Evolutionary conservation across 345 rosid species (phyloP), one percentile per base, ranked within the genome.

Genomic region (Erucastrum elatum): DNA sequence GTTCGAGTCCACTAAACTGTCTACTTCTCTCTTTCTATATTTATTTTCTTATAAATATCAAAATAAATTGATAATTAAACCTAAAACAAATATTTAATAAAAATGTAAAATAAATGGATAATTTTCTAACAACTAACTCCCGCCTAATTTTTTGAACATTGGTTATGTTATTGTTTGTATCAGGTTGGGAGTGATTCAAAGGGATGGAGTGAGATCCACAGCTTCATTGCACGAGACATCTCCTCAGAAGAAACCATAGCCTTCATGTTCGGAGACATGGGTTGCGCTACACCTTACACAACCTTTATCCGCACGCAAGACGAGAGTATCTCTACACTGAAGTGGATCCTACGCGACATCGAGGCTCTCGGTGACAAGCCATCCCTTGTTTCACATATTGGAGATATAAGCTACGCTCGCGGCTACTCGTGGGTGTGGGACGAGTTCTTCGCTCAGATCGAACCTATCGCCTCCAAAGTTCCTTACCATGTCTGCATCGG

Each of bases 401-500:
- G 98, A 13, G 98, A 94, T 76, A 94, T 94, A 63, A 94, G 98
- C 81, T 94, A 94, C 56, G 98, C 98, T 1, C 88, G 97, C 75
- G 98, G 97, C 49, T 90, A 87, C 78, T 86, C 91, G 6, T 92
- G 98, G 98, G 6, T 92, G 46, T 94, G 98, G 98, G 98, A 94
- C 71, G 91, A 92, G 64, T 92, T 94, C 81, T 92, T 94, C 62
- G 75, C 86, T 69, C 96, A 84, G 74, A 78, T 90, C 0, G 93
- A 92, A 70, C 96, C 97, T 0, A 85, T 94, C 26, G 94, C 98
- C 5, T 89, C 98, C 35, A 85, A 71, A 75, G 89, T 92, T 55
- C 88, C 96, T 6, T 94, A 94, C 80, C 98, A 92, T 77, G 98
- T 94, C 1, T 94, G 98, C 80, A 94, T 94, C 60, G 98, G 98